Evolutionary conservation across 2,329 filamentous ascomycete species (phyloP).

Genomic region (Colletotrichum salicis): DNA sequence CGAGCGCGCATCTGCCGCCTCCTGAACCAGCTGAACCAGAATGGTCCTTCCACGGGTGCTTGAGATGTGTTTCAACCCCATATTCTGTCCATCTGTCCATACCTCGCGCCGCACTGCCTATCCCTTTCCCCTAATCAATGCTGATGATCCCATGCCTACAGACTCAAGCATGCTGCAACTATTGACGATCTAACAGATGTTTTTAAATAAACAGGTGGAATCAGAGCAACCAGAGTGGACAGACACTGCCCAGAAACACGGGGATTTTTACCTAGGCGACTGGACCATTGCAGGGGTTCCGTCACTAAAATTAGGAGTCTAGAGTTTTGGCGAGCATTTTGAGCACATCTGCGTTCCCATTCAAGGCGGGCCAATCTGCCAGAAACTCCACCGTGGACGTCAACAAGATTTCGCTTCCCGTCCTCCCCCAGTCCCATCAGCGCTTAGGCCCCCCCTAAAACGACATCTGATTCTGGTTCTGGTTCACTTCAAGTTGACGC

Average conservation of each 20-base stretch:
- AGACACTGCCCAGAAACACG: slow-evolving; percentile 21
- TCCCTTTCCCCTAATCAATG: not conserved
- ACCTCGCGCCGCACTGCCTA: not conserved
- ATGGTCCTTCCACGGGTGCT: slow-evolving; percentile 5
- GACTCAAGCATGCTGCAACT: not conserved
- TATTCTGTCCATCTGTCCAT: slow-evolving; percentile 4
- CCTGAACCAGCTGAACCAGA: slow-evolving; percentile 19
- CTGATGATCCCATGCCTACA: not conserved
- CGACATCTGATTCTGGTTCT: slow-evolving; percentile 22
- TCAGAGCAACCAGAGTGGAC: slow-evolving; percentile 2
- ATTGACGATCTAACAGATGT: not conserved
- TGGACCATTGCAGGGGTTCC: slow-evolving; percentile 13
- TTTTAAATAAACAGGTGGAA: slow-evolving; percentile 6
- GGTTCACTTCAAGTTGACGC: slow-evolving; percentile 3
- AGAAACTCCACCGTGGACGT: slow-evolving; percentile 15
- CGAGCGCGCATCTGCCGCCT: slow-evolving; percentile 1
- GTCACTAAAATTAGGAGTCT: slow-evolving; percentile 31
- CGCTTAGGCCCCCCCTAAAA: slow-evolving; percentile 26
- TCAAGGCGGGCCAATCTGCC: slow-evolving; percentile 15
- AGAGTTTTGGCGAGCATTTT: slow-evolving; percentile 10
- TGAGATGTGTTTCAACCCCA: slow-evolving; percentile 24
- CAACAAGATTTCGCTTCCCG: slow-evolving; percentile 14
- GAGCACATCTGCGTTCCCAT: slow-evolving; percentile 12
- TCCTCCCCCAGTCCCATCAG: slow-evolving; percentile 18
- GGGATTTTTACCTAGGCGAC: not conserved